Evolutionary conservation across 2,329 filamentous ascomycete genomes (phyloP), one percentile per base, ranked within the genome.

Genomic region (Xenoacremonium recifei): DNA sequence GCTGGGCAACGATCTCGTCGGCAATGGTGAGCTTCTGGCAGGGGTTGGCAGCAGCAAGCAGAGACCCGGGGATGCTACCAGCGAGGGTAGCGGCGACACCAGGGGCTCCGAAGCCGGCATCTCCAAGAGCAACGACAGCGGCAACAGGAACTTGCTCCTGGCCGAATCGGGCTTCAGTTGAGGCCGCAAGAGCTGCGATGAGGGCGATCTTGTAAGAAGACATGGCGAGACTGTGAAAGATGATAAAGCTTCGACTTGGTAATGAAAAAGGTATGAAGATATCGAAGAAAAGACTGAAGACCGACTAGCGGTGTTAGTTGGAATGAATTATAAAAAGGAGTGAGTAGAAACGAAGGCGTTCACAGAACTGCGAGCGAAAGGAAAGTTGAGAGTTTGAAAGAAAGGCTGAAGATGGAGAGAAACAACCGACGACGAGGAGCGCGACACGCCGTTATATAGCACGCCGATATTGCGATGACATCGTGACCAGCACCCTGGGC

Each of bases 21-120:
- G 81, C 84, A 34, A 81, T 77, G 17, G 65, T 64, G 51, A 87
- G 80, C 74, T 84, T 86, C 49, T 69, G 79, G 54, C 84, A 88
- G 25, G 84, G 77, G 63, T 82, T 79, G 46, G 83, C 77, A 31
- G 71, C 82, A 19, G 74, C 84, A 16, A 87, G 72, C 7, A 88
- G 75, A 43, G 80, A 76, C 25, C 76, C 70, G 35, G 84, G 78
- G 21, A 82, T 77, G 13, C 67, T 67, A 39, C 83, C 83, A 31
- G 80, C 77, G 42, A 87, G 76, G 33, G 82, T 85, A 29, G 73
- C 74, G 35, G 84, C 82, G 49, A 74, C 73, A 32, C 83, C 84
- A 2, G 81, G 69, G 30, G 67, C 62, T 39, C 82, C 82, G 41
- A 77, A 75, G 53, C 69, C 49, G 31, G 53, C 45, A 17, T 53